Evolutionary conservation across 345 rosid species (phyloP).

Genomic region (Euphorbia tirucalli): DNA sequence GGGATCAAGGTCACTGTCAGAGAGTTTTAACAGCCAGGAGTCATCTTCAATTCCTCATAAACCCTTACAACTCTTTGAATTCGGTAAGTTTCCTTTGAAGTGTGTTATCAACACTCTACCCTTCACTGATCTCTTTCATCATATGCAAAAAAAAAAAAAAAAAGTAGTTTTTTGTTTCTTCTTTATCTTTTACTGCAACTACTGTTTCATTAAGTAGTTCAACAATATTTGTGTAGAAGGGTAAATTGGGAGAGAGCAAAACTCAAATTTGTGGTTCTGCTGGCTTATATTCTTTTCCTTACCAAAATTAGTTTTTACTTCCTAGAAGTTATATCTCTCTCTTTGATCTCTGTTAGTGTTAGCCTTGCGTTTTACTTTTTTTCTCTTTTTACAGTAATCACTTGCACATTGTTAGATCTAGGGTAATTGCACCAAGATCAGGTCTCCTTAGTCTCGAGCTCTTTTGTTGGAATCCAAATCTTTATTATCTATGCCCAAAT

Average conservation of each 20-base stretch:
- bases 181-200: neutral
- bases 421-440: neutral
- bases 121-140: neutral
- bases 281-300: neutral
- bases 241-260: neutral
- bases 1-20: constrained; percentile 58
- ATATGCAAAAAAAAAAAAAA: too few relatives aligned
- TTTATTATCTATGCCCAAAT: neutral
- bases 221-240: neutral
- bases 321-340: neutral
- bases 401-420: neutral
- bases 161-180: too few relatives aligned
- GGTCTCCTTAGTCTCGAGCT: neutral
- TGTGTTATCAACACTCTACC: neutral
- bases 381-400: neutral
- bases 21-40: constrained; percentile 23
- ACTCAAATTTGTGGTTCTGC: neutral
- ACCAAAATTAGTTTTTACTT: neutral
- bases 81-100: constrained; percentile 44
- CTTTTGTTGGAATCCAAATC: neutral
- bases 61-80: constrained; percentile 71
- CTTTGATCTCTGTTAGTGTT: too few relatives aligned
- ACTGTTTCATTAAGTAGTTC: constrained; percentile 8
- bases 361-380: too few relatives aligned
- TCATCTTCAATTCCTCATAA: constrained; percentile 35